Evolutionary conservation across 2,329 filamentous ascomycete species (phyloP), one percentile per base, ranked within the genome.

Genomic region (Botrytis cinerea): DNA sequence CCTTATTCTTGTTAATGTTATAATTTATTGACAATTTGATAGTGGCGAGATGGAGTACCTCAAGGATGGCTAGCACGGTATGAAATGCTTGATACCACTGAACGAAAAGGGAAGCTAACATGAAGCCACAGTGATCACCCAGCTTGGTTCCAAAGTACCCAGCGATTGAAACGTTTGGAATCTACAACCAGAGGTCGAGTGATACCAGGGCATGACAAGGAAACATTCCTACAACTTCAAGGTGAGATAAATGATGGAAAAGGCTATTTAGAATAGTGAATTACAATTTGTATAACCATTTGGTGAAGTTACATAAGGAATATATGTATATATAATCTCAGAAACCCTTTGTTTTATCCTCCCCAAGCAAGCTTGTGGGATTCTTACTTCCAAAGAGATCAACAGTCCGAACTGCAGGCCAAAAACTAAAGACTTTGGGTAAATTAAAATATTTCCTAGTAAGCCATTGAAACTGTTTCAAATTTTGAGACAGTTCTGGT

Each of bases 1-100:
- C 25, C 40, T 25, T 28, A 12, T 20, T 28, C 22, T 45, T 45
- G 64, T 35, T n/a, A 28, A 48, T 54, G 38, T 35, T 35, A 40
- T 25, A 32, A 35, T 32, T 8, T 67, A 8, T 72, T 66, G 60
- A 72, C 20, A 68, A 61, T 54, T 25, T 40, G 6, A 35, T 40
- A 78, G 77, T 79, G 77, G 77, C 73, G 76, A 63, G 78, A 79
- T 73, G 78, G 78, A 16, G 74, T 78, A 60, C 81, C 81, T 9
- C 80, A 82, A 66, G 81, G 81, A 10, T 81, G 81, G 81, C 74
- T 81, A 5, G 80, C 80, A 62, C 75, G 77, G 76, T 78, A 75
- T 57, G 73, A 70, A n/a, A n/a, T 43, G n/a, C n/a, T 22, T 45
- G 18, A 48, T 32, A 51, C 14, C 12, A n/a, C 20, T 32, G 22